Base-by-base conservation (phyloP, 306 rosid genomes). In the Hylodesmum podocarpum region DNA sequence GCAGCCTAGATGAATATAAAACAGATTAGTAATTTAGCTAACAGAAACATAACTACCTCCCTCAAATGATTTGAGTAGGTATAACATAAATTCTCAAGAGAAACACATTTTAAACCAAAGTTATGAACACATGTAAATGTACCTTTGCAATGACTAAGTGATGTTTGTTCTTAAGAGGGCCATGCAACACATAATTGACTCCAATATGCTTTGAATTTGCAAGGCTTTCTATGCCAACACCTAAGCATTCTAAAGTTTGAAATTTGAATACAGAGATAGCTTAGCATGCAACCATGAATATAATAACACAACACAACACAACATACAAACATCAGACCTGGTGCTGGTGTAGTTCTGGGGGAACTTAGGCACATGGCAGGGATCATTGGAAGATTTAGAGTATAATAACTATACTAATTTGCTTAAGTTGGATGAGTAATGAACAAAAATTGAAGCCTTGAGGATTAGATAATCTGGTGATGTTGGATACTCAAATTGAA, bases 91-190 rank as follows among this genome's bases (percentile, higher is more conserved):
- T 66, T 36, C 57, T 29, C 8, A 47, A 53, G 66, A 44, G 65
- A 72, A 7, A 8, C 41, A 65, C n/a, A 13, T 24, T 1, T 70
- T 64, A 51, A 64, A 12, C 63, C 13, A 46, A 46, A 53, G 9
- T 12, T 44, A 21, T 39, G 62, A 19, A 18, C 14, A 67, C 5
- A 25, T 13, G 6, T 29, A 61, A 67, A 40, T 73, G 53, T 80
- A 90, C 96, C 92, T 87, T 83, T 14, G 89, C 54, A 64, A 70
- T 87, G 69, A 85, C 27, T 67, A 73, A 22, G 74, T 18, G 19
- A 72, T 71, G 51, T 73, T 84, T 76, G 51, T 77, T 29, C 9
- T 64, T 55, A 34, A 75, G 36, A 79, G 69, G 77, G 49, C 34
- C 55, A 50, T 76, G 88, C 43, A 80, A 58, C 44, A 58, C 80